A percentile compares a stretch with the other conserved stretches of the same genome.
Conservation (phyloP, 2,329 filamentous ascomycete genomes). For the Trichophyton simii region DNA sequence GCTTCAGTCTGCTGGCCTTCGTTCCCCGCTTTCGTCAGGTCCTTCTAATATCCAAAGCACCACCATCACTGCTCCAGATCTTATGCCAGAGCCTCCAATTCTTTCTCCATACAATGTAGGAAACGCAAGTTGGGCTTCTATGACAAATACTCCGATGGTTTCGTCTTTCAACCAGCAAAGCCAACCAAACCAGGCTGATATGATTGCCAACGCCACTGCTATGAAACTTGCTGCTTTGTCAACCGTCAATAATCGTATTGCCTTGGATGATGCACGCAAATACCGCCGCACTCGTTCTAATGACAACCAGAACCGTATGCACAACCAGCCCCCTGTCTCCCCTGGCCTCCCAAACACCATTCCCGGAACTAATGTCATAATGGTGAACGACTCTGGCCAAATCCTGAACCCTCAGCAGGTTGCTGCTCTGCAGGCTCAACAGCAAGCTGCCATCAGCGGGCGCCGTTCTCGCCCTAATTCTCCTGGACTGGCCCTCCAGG, state of each 20-base stretch:
- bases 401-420: slow-evolving; percentile 76
- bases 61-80: slow-evolving; percentile 61
- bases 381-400: slow-evolving; percentile 90
- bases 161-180: slow-evolving; percentile 56
- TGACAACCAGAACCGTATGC: slow-evolving; percentile 47
- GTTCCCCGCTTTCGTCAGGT: slow-evolving; percentile 58
- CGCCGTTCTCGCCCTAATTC: slow-evolving; percentile 73
- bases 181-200: slow-evolving; percentile 67
- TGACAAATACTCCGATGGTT: slow-evolving; percentile 96
- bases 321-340: slow-evolving; percentile 50
- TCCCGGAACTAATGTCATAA: slow-evolving; percentile 66
- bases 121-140: slow-evolving; percentile 93
- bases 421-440: slow-evolving; percentile 62
- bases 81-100: slow-evolving; percentile 59
- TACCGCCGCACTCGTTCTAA: slow-evolving; percentile 85
- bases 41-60: slow-evolving; percentile 69
- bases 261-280: slow-evolving; percentile 91
- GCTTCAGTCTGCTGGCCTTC: slow-evolving; percentile 59
- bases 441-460: slow-evolving; percentile 39
- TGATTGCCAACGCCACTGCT: slow-evolving; percentile 95
- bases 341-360: slow-evolving; percentile 53
- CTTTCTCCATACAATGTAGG: slow-evolving; percentile 67
- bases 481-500: slow-evolving; percentile 72
- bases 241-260: slow-evolving; percentile 96
- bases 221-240: slow-evolving; percentile 97